phyloP scores from a whole-genome alignment of 495 filamentous ascomycete species.

The Haplographium delicatum region DNA sequence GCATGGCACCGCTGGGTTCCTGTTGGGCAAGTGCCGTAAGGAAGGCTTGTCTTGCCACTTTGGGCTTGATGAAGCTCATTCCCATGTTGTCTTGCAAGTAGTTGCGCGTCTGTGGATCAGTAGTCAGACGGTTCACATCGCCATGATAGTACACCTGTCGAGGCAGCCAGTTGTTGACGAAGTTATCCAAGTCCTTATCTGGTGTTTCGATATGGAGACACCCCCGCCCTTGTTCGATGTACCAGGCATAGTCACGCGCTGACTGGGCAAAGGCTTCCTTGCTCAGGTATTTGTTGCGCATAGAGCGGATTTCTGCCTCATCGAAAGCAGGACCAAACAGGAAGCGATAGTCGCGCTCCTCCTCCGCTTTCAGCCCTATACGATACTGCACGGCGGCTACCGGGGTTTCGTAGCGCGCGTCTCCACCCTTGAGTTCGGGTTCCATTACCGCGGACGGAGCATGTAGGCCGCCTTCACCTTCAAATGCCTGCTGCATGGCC shows the following conservation, averaged over 20 bases:
- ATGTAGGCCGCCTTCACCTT: slow-evolving; percentile 52
- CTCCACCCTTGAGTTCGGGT: slow-evolving; percentile 35
- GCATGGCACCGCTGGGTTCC: slow-evolving; percentile 49
- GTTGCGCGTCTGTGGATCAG: slow-evolving; percentile 53
- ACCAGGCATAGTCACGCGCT: slow-evolving; percentile 39
- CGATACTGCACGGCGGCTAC: slow-evolving; percentile 50
- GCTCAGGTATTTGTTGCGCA: slow-evolving; percentile 45
- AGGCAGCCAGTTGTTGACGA: slow-evolving; percentile 54
- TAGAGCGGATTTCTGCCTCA: slow-evolving; percentile 41
- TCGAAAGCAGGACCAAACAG: slow-evolving; percentile 49
- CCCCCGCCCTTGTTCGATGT: slow-evolving; percentile 43
- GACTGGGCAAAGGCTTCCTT: slow-evolving; percentile 40
- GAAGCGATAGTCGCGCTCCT: slow-evolving; percentile 45
- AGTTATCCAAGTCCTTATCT: slow-evolving; percentile 50
- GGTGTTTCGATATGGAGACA: slow-evolving; percentile 48
- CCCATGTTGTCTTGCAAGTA: slow-evolving; percentile 58
- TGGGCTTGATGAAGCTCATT: slow-evolving; percentile 52
- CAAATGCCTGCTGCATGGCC: slow-evolving; percentile 43
- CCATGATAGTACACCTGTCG: slow-evolving; percentile 54
- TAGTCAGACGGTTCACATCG: slow-evolving; percentile 52
- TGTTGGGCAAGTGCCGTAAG: slow-evolving; percentile 46
- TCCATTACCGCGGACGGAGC: slow-evolving; percentile 38
- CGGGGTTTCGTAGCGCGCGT: slow-evolving; percentile 51
- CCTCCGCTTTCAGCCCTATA: slow-evolving; percentile 31
- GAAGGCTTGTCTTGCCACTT: slow-evolving; percentile 42